Evolutionary conservation across 1,284 basidiomycete species (phyloP).

Genomic region (Mycocalia duriaeana): DNA sequence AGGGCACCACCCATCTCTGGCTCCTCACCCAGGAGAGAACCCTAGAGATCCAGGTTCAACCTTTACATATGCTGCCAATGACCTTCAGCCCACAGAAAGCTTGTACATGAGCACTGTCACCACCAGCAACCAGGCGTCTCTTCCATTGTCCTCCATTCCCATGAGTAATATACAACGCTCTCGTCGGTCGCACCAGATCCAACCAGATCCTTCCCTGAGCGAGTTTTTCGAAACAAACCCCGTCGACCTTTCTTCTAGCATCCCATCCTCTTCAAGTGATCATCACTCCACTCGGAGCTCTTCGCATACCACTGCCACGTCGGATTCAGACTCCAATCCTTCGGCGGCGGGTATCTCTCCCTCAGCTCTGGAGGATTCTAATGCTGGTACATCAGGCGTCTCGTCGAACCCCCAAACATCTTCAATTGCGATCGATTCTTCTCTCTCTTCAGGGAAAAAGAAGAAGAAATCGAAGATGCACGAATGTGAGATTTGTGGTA

Average conservation of each 20-base stretch:
- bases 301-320: not conserved
- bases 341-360: not conserved
- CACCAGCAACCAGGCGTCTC: too few species aligned
- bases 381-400: not conserved
- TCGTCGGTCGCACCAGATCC: not conserved
- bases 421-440: constrained; percentile 2
- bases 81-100: too few species aligned
- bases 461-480: constrained; percentile 51
- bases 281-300: too few species aligned
- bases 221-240: not conserved
- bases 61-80: too few species aligned
- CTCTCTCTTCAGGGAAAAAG: constrained; percentile 16
- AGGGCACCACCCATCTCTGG: too few species aligned
- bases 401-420: constrained; percentile 1
- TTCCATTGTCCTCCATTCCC: constrained; percentile 24
- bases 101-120: too few species aligned
- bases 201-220: constrained; percentile 2
- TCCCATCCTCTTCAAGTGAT: constrained; percentile 1
- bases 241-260: not conserved
- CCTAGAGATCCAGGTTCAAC: too few species aligned
- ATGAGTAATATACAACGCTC: constrained; percentile 22
- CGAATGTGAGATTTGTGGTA: constrained; percentile 47
- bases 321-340: not conserved
- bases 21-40: too few species aligned
- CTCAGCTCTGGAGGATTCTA: not conserved